Base-by-base conservation (phyloP, 345 rosid genomes). In the Jatropha curcas region DNA sequence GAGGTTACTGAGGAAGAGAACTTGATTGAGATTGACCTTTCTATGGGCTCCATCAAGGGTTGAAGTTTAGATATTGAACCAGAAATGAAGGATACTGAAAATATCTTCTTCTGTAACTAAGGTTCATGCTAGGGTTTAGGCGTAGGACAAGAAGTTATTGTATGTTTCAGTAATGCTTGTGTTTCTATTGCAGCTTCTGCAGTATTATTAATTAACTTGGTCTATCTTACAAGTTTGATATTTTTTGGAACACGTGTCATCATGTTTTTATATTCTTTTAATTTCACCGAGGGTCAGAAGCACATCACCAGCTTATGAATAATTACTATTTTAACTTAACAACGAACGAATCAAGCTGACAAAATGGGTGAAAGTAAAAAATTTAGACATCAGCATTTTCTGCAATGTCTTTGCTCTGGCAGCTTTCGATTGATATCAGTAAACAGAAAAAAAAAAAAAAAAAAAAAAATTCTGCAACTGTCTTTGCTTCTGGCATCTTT, bases 11-110 rank as follows among this genome's bases (percentile, higher is more conserved):
- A 87, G 59, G 97, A 89, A 52, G 94, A 89, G 34, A 88, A 87
- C 68, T 76, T 92, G 70, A 88, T 92, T 74, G 97, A 92, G 82
- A 88, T 92, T 76, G 97, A 92, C 79, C 87, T 92, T 72, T 86
- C 89, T 12, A 70, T 86, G 79, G 91, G 92, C 9, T 92, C 90
- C 57, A 92, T 89, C 77, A 92, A 92, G 78, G 76, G 81, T 45
- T 60, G 81, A 68, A 67, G 64, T 67, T 66, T 71, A 73, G 75
- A 75, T 35, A 74, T 82, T 74, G 75, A 81, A 68, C n/a, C n/a
- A n/a, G n/a, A n/a, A n/a, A n/a, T n/a, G n/a, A n/a, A n/a, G n/a
- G n/a, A n/a, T n/a, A n/a, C n/a, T n/a, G n/a, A n/a, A n/a, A n/a
- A n/a, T 60, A 60, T 53, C 57, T 52, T 71, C 19, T 62, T 14